phyloP scores from a whole-genome alignment of 1,284 basidiomycete species.

The Mycosarcoma maydis region DNA sequence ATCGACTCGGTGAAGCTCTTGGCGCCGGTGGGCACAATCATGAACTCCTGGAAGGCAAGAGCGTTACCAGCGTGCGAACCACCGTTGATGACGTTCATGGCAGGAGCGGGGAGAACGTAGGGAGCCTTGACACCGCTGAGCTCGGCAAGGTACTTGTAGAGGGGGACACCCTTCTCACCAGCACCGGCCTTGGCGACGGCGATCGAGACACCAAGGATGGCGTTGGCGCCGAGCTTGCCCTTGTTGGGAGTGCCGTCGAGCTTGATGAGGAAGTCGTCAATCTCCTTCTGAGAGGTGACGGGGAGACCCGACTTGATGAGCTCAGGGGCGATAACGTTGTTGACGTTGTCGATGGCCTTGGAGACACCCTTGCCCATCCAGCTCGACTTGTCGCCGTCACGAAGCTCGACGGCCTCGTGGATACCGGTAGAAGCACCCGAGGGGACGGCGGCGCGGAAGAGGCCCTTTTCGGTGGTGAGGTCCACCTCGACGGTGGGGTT shows the following conservation, averaged over 20 bases:
- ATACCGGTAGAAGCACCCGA: slow-evolving; percentile 98
- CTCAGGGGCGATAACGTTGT: slow-evolving; percentile 87
- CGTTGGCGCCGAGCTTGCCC: slow-evolving; percentile 98
- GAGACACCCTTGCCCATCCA: slow-evolving; percentile 91
- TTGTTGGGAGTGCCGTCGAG: slow-evolving; percentile 98
- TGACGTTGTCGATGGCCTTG: slow-evolving; percentile 96
- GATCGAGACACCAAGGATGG: slow-evolving; percentile 98
- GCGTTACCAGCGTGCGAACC: slow-evolving; percentile 99
- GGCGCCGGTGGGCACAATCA: slow-evolving; percentile 99
- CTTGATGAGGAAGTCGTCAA: slow-evolving; percentile 99
- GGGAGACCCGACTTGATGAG: slow-evolving; percentile 86
- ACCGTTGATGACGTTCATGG: slow-evolving; percentile 99
- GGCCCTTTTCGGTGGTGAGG: slow-evolving; percentile 71
- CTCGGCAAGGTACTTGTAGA: slow-evolving; percentile 95
- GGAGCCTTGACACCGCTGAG: slow-evolving; percentile 93
- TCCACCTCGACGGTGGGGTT: slow-evolving; percentile 68
- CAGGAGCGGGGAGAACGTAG: slow-evolving; percentile 74
- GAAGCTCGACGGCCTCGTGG: slow-evolving; percentile 98
- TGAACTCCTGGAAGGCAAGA: slow-evolving; percentile 87
- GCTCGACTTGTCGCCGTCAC: slow-evolving; percentile 90
- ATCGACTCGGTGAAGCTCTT: slow-evolving; percentile 95
- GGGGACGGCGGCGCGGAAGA: slow-evolving; percentile 93
- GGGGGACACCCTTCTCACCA: slow-evolving; percentile 76
- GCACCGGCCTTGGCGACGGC: slow-evolving; percentile 94
- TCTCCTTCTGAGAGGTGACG: slow-evolving; percentile 92